Conservation (phyloP, 257 asterid species). For the Solanum chiquidenum region DNA sequence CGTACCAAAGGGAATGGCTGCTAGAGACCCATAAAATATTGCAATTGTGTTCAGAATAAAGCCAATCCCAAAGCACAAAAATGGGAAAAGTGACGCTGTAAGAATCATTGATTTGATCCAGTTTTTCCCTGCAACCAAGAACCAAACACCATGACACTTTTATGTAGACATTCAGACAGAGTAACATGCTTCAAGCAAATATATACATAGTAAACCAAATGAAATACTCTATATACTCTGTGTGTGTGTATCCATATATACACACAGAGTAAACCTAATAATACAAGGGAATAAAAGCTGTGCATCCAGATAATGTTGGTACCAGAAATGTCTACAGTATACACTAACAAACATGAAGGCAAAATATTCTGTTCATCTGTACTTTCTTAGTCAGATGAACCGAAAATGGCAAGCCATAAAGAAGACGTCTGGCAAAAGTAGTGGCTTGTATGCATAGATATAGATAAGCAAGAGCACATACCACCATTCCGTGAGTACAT, state of each 20-base stretch:
- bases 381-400: background rate
- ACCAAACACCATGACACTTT: background rate
- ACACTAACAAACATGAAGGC: conserved; percentile 20
- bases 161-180: background rate
- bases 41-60: conserved; percentile 55
- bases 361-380: background rate
- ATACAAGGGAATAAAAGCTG: background rate
- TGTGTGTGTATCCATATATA: background rate
- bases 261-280: background rate
- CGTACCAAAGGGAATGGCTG: conserved; percentile 64
- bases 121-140: conserved; percentile 32
- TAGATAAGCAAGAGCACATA: conserved; percentile 9
- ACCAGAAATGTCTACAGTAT: background rate
- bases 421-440: background rate
- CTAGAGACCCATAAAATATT: conserved; percentile 58
- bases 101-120: conserved; percentile 60
- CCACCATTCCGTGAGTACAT: conserved; percentile 63
- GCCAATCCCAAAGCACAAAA: conserved; percentile 58
- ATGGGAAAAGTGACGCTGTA: conserved; percentile 54
- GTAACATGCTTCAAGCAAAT: background rate
- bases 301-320: background rate
- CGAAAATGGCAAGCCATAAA: background rate
- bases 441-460: background rate
- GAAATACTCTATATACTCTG: background rate
- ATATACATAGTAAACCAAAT: background rate